Percentiles rank a stretch among this genome's conserved stretches.
phyloP scores from a whole-genome alignment of 805 yeast genomes.

The Sugiyamaella americana region DNA sequence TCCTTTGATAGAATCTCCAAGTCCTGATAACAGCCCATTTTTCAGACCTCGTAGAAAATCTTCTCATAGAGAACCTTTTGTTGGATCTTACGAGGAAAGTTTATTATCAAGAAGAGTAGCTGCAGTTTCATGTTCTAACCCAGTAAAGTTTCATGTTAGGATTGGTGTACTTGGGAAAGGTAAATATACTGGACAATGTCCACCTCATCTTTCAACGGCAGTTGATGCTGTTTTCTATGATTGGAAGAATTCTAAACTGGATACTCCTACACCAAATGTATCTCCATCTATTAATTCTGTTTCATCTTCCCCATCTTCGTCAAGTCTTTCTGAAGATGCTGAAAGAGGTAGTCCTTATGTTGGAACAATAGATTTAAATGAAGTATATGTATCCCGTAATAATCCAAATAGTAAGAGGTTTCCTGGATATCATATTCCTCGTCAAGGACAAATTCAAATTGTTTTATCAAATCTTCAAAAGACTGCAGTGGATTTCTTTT shows the following conservation, averaged over 20 bases:
- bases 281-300: constrained; percentile 2
- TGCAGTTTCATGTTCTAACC: constrained; percentile 23
- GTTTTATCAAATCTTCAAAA: constrained; percentile 29
- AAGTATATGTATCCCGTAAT: not conserved
- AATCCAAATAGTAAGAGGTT: constrained; percentile 7
- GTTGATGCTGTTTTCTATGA: constrained; percentile 31
- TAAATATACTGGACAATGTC: constrained; percentile 22
- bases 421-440: constrained; percentile 30
- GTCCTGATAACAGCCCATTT: not conserved
- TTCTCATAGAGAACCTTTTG: constrained; percentile 23
- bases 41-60: constrained; percentile 11
- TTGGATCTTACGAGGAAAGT: constrained; percentile 33
- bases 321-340: not conserved
- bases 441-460: constrained; percentile 31
- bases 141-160: constrained; percentile 22
- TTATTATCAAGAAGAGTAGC: constrained; percentile 29
- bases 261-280: not conserved
- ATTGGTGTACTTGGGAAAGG: constrained; percentile 29
- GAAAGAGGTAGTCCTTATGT: constrained; percentile 26
- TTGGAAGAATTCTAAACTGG: constrained; percentile 18
- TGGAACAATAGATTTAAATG: constrained; percentile 21
- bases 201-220: constrained; percentile 23
- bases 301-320: not conserved
- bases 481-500: constrained; percentile 30
- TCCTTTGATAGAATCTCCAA: not conserved